Evolutionary conservation across 371 early-diverging fungal genomes (phyloP).

Genomic region (Smittium mucronatum): DNA sequence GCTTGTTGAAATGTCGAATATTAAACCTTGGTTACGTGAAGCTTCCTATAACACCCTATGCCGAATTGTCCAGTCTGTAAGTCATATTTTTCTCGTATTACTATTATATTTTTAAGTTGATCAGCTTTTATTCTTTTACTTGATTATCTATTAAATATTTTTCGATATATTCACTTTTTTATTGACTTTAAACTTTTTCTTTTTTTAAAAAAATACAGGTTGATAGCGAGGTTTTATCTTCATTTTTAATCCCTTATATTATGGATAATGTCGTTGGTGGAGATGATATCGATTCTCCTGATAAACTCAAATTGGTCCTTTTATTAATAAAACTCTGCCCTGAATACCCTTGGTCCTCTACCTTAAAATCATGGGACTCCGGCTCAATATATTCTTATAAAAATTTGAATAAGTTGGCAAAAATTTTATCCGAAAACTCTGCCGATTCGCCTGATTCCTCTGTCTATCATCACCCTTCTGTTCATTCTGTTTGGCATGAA

Average conservation of each 20-base stretch:
- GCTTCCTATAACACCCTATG: slow-evolving; percentile 53
- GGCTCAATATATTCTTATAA: slow-evolving; percentile 20
- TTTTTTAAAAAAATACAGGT: not conserved
- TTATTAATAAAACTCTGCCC: slow-evolving; percentile 18
- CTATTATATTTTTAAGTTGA: no score
- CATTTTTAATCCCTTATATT: slow-evolving; percentile 34
- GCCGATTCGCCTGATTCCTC: not conserved
- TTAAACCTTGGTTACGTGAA: slow-evolving; percentile 65
- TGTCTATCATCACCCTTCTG: slow-evolving; percentile 41
- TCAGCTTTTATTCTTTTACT: not conserved
- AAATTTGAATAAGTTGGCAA: slow-evolving; percentile 16
- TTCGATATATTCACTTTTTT: not conserved
- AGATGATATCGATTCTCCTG: slow-evolving; percentile 42
- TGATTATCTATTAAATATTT: not conserved
- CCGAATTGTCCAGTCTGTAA: slow-evolving; percentile 18
- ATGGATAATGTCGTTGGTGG: slow-evolving; percentile 39
- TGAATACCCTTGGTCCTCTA: slow-evolving; percentile 25
- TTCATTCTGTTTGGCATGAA: slow-evolving; percentile 70
- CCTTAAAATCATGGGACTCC: slow-evolving; percentile 34
- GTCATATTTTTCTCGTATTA: not conserved
- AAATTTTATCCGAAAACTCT: slow-evolving; percentile 14
- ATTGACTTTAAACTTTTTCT: not conserved
- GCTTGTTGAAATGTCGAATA: slow-evolving; percentile 46
- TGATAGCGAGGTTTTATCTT: not conserved
- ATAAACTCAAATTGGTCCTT: slow-evolving; percentile 54